Conservation (phyloP, 2,329 filamentous ascomycete genomes). For the Trichoderma harzianum region DNA sequence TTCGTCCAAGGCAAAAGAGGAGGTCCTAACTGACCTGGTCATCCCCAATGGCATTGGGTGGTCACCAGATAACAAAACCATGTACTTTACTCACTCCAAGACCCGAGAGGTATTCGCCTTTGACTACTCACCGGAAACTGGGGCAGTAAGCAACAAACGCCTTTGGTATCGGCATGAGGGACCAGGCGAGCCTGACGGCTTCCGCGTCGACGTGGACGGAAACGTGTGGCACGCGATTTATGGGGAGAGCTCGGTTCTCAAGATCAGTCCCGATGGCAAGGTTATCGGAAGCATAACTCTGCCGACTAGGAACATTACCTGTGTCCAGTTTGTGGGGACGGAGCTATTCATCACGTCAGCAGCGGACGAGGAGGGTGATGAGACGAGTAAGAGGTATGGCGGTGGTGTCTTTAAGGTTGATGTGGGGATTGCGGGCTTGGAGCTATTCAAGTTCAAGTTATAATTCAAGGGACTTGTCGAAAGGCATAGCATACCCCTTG, state of each 20-base stretch:
- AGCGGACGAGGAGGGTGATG: constrained; percentile 61
- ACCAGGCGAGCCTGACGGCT: constrained; percentile 73
- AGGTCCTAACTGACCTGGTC: constrained; percentile 60
- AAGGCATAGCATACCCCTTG: neutral
- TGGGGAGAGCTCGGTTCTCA: constrained; percentile 70
- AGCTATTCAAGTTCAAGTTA: constrained; percentile 62
- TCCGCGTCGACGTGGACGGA: constrained; percentile 79
- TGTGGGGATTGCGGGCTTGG: constrained; percentile 66
- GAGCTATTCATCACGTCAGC: constrained; percentile 79
- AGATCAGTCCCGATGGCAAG: constrained; percentile 66
- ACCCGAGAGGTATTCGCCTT: constrained; percentile 67
- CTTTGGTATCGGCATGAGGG: constrained; percentile 69
- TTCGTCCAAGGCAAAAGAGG: constrained; percentile 52
- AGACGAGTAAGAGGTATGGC: constrained; percentile 59
- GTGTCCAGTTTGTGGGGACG: constrained; percentile 72
- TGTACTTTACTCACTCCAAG: constrained; percentile 82
- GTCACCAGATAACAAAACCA: constrained; percentile 67
- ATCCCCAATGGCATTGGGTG: constrained; percentile 86
- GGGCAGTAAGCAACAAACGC: constrained; percentile 63
- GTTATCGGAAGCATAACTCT: constrained; percentile 71
- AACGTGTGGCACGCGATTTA: constrained; percentile 88
- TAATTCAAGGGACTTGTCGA: neutral
- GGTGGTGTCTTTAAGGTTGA: constrained; percentile 74
- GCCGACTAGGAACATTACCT: constrained; percentile 77
- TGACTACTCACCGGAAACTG: constrained; percentile 66